phyloP scores from a whole-genome alignment of 164 flowering plant genomes.

The Brasenia schreberi region DNA sequence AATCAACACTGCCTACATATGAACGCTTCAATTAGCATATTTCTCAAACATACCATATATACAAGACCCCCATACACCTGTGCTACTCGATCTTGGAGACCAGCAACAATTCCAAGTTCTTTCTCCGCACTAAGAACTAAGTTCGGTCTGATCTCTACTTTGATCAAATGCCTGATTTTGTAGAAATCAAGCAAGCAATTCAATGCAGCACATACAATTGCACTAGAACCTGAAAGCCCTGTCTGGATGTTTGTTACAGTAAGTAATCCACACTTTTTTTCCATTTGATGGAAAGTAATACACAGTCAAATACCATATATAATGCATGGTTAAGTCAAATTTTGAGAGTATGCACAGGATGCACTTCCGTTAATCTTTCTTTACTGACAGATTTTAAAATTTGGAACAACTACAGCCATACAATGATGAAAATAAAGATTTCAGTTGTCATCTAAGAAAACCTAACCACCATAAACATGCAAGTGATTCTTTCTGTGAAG shows the following conservation, averaged over 20 bases:
- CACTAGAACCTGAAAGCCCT: constrained; percentile 99
- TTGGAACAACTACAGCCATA: no score
- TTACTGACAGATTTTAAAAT: no score
- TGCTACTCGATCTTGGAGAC: constrained; percentile 95
- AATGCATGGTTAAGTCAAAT: no score
- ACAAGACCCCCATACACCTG: constrained; percentile 98
- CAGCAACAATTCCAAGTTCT: constrained; percentile 96
- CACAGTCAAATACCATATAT: no score
- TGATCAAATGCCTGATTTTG: constrained; percentile 57
- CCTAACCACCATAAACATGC: no score
- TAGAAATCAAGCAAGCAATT: constrained; percentile 89
- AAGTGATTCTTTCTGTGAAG: no score
- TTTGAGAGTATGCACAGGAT: no score
- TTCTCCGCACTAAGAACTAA: constrained; percentile 80
- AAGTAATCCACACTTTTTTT: neutral
- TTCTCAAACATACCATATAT: constrained; percentile 53
- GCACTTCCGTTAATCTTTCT: no score
- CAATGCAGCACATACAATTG: constrained; percentile 84
- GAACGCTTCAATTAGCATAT: neutral
- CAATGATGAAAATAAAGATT: no score
- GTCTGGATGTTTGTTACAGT: constrained; percentile 44
- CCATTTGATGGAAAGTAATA: no score
- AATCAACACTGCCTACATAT: neutral
- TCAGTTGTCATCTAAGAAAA: no score
- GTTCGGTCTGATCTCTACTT: constrained; percentile 84